Base-by-base conservation (phyloP, 2,329 filamentous ascomycete species). In the Exophiala phaeomuriformis region DNA sequence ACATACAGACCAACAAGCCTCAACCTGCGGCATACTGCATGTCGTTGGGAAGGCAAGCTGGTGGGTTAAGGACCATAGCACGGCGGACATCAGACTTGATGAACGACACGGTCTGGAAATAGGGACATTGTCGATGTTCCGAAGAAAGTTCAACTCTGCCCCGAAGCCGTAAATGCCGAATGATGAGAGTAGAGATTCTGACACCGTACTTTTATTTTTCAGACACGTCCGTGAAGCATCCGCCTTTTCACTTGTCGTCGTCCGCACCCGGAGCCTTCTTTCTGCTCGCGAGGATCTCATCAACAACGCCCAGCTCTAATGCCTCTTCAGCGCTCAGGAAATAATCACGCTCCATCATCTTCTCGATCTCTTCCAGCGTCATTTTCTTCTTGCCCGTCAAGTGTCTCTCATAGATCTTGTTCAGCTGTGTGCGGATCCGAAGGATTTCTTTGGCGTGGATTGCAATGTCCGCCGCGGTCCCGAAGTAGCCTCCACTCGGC, bases 401-500 rank as follows among this genome's bases (percentile, higher is more conserved):
- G 69, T 98, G 93, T 49, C 78, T 74, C 68, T 84, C 81, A 68
- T 96, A 96, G 54, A 98, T 97, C 72, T 84, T 78, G 69, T 98
- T 97, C 64, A 96, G 75, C 72, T 91, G 86, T 59, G 84, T 80
- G 54, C 93, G 79, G 51, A 95, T 85, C 54, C 90, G 78, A 67
- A 97, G 77, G 52, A 98, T 98, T 76, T 98, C 91, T 66, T 90
- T 96, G 3, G 93, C 93, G 67, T 98, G 95, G 59, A 98, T 97
- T 45, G 95, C 80, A 60, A 98, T 97, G 66, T 98, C 93, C 32
- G 73, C 78, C 31, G 83, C 83, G 60, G 85, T 82, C 8, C 83
- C 83, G 41, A 74, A 75, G 64, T 84, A 85, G 2, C 83, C 83
- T 44, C 91, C 91, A 2, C 86, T 83, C 0, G 94, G 93, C 69